These are phyloP conservation scores for Mortierella sp. DNA, from an alignment of 371 early-diverging fungal genomes.

Conservation along the genomic window DNA sequence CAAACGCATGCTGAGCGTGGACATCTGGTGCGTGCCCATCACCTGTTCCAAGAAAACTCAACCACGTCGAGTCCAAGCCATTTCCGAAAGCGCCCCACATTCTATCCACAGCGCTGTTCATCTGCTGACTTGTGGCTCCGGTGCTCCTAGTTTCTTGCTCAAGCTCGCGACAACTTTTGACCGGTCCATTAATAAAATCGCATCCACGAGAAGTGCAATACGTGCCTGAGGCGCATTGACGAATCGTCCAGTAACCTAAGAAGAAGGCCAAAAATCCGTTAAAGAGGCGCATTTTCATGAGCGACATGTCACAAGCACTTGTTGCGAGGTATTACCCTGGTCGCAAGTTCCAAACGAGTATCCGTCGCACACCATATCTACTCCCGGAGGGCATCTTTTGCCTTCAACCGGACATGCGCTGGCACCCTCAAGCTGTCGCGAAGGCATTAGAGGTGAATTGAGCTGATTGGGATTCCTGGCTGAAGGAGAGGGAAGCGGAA, in stretches of 20 bases:
- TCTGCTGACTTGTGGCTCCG: neutral
- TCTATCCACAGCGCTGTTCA: slow-evolving; percentile 3
- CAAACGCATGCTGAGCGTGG: slow-evolving; percentile 3
- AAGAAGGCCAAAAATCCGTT: neutral
- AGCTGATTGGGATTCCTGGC: neutral
- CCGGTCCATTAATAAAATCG: slow-evolving; percentile 14
- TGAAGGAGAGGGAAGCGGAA: neutral
- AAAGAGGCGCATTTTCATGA: neutral
- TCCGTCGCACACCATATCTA: slow-evolving; percentile 26
- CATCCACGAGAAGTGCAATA: slow-evolving; percentile 34
- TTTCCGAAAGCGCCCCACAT: slow-evolving; percentile 27
- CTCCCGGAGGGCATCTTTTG: slow-evolving; percentile 1
- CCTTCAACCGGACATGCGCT: slow-evolving; percentile 22
- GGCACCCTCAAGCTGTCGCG: neutral
- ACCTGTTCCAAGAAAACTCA: slow-evolving; percentile 9
- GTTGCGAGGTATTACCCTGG: slow-evolving; percentile 2
- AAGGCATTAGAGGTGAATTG: neutral
- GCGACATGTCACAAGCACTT: neutral
- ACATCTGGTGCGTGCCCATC: neutral
- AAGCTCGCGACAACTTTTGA: slow-evolving; percentile 33
- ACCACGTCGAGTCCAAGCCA: slow-evolving; percentile 19
- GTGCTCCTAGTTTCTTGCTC: neutral
- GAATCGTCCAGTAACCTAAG: slow-evolving; percentile 20
- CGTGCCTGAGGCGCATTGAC: slow-evolving; percentile 29
- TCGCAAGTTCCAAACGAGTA: slow-evolving; percentile 12